These are phyloP conservation scores for Backusella psychrophila DNA, from an alignment of 192 early-diverging fungal species.

Conservation along the genomic window DNA sequence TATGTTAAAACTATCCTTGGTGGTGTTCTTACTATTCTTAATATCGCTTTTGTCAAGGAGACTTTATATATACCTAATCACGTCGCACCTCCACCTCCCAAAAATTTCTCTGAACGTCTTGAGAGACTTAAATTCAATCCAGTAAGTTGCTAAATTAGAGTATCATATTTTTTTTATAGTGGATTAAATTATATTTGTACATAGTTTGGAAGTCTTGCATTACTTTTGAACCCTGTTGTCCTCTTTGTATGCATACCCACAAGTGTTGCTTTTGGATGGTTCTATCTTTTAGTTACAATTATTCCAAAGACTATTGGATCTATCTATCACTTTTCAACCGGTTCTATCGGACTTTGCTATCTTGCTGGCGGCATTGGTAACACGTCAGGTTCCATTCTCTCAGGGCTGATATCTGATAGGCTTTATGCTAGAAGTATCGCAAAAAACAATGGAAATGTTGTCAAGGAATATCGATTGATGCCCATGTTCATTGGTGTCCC, in stretches of 20 bases:
- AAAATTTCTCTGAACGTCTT: background rate
- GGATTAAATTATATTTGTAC: background rate
- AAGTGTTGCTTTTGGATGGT: constrained; percentile 48
- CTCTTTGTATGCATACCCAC: constrained; percentile 26
- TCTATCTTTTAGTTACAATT: constrained; percentile 46
- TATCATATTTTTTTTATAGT: background rate
- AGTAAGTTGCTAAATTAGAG: constrained; percentile 2
- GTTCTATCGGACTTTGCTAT: constrained; percentile 47
- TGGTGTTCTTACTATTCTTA: constrained; percentile 43
- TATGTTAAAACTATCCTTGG: constrained; percentile 57
- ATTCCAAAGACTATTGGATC: constrained; percentile 41
- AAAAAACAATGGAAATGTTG: background rate
- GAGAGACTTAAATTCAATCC: constrained; percentile 26
- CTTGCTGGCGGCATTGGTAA: constrained; percentile 47
- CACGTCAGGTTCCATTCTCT: constrained; percentile 36
- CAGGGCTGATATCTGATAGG: constrained; percentile 31
- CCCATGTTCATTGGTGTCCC: constrained; percentile 12
- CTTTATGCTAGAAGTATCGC: background rate
- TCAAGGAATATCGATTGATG: constrained; percentile 8
- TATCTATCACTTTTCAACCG: constrained; percentile 41
- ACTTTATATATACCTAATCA: constrained; percentile 38
- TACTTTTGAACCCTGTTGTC: constrained; percentile 23
- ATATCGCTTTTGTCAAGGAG: constrained; percentile 55
- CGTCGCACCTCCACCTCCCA: background rate
- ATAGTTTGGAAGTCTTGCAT: constrained; percentile 12